phyloP scores from a whole-genome alignment of 73 alveolate genomes.

The Paramecium pentaurelia region DNA sequence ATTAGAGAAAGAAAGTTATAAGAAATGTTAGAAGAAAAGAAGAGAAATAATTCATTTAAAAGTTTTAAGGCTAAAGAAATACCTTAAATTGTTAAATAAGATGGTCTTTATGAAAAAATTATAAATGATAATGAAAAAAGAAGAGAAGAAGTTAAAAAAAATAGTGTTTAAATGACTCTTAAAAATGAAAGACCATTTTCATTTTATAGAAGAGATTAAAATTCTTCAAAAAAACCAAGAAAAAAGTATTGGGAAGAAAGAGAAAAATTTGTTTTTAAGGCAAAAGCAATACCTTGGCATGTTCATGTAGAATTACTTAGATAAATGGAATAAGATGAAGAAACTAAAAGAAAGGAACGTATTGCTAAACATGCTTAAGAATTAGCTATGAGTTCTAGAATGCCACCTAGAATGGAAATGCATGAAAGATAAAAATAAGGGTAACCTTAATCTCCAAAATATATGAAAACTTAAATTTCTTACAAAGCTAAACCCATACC shows the following conservation, averaged over 20 bases:
- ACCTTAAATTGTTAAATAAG: conserved; percentile 73
- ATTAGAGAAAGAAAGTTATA: conserved; percentile 74
- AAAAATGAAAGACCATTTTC: conserved; percentile 75
- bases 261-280: conserved; percentile 77
- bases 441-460: conserved; percentile 47
- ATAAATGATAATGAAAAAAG: conserved; percentile 72
- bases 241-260: conserved; percentile 57
- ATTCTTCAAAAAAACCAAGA: conserved; percentile 52
- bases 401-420: conserved; percentile 97
- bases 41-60: conserved; percentile 56
- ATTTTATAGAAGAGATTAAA: conserved; percentile 64
- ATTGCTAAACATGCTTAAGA: conserved; percentile 88
- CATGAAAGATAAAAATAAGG: conserved; percentile 81
- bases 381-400: conserved; percentile 77
- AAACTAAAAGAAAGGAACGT: conserved; percentile 82
- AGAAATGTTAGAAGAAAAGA: conserved; percentile 77
- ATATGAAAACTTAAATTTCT: conserved; percentile 68
- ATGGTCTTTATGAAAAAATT: conserved; percentile 63
- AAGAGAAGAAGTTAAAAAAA: conserved; percentile 71
- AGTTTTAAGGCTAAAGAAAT: conserved; percentile 71
- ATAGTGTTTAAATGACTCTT: conserved; percentile 66
- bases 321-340: conserved; percentile 66
- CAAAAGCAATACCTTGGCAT: conserved; percentile 88
- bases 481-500: conserved; percentile 91
- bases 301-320: conserved; percentile 78